A percentile compares a stretch with the other conserved stretches of the same genome.
These are phyloP conservation scores for Pulveroboletus frians DNA, from an alignment of 768 basidiomycete species.

Conservation along the genomic window DNA sequence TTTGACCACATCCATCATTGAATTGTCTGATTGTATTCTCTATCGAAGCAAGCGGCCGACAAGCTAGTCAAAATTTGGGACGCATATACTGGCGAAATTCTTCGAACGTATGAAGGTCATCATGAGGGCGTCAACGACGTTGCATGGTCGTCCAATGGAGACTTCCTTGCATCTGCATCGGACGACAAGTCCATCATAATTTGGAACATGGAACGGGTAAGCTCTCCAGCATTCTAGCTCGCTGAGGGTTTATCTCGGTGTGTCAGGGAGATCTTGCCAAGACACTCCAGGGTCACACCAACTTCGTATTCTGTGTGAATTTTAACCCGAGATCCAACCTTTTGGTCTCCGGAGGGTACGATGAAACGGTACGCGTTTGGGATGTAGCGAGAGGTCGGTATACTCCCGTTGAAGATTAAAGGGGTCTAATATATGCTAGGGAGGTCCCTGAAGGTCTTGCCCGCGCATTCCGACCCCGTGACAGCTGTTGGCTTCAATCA, in stretches of 20 bases:
- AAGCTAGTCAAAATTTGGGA: slow-evolving; percentile 81
- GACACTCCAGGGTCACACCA: slow-evolving; percentile 79
- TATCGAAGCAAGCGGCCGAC: slow-evolving; percentile 69
- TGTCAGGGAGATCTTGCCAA: slow-evolving; percentile 55
- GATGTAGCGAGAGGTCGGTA: slow-evolving; percentile 78
- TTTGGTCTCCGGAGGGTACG: slow-evolving; percentile 89
- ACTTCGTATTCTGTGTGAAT: slow-evolving; percentile 90
- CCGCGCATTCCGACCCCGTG: slow-evolving; percentile 96
- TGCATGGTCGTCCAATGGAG: slow-evolving; percentile 80
- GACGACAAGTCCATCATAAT: slow-evolving; percentile 88
- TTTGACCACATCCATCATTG: slow-evolving; percentile 24
- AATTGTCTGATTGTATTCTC: slow-evolving; percentile 19
- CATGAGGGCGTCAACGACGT: slow-evolving; percentile 84
- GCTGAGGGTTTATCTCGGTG: background rate
- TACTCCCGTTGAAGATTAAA: background rate
- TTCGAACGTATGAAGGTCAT: slow-evolving; percentile 71
- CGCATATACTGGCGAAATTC: slow-evolving; percentile 61
- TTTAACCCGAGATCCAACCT: slow-evolving; percentile 89
- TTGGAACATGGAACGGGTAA: slow-evolving; percentile 72
- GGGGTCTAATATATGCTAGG: slow-evolving; percentile 40
- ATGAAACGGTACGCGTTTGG: slow-evolving; percentile 97
- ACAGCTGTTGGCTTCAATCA: slow-evolving; percentile 91
- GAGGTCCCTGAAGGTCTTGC: slow-evolving; percentile 77
- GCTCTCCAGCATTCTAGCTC: slow-evolving; percentile 9
- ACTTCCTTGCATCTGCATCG: slow-evolving; percentile 84